These are phyloP conservation scores for Acrocalymma vagum DNA, from an alignment of 2,329 filamentous ascomycete species.

Conservation along the genomic window DNA sequence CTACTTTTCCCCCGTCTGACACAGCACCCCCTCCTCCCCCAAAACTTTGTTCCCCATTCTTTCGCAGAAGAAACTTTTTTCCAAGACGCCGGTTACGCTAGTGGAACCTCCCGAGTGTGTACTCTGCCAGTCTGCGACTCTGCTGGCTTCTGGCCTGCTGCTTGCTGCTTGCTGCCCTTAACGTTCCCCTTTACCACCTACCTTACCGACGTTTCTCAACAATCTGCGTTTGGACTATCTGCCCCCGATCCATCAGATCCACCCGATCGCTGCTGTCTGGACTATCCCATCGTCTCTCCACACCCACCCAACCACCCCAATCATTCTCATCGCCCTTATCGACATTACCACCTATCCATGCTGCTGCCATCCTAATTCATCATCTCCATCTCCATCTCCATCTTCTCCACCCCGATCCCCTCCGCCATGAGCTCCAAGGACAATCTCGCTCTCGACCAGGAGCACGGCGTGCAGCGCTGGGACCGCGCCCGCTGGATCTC, in stretches of 20 bases:
- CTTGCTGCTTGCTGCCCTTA: too few species aligned
- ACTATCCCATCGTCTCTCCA: slow-evolving; percentile 30
- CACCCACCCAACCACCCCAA: slow-evolving; percentile 15
- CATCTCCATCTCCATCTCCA: background rate
- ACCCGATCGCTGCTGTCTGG: too few species aligned
- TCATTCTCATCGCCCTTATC: slow-evolving; percentile 17
- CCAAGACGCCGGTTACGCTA: slow-evolving; percentile 20
- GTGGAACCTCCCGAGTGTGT: too few species aligned
- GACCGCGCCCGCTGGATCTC: slow-evolving; percentile 44
- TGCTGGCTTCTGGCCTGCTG: slow-evolving; percentile 2
- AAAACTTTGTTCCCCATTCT: slow-evolving; percentile 34
- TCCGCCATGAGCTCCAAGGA: slow-evolving; percentile 41
- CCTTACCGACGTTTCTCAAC: background rate
- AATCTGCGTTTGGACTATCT: too few species aligned
- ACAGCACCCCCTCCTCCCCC: too few species aligned
- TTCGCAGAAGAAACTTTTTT: slow-evolving; percentile 34
- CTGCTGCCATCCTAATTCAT: background rate
- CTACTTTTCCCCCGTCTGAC: too few species aligned
- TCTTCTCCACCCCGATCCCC: slow-evolving; percentile 4
- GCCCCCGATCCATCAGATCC: too few species aligned
- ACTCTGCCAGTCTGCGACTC: slow-evolving; percentile 1
- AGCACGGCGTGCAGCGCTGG: slow-evolving; percentile 43
- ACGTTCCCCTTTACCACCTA: background rate
- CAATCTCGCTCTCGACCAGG: slow-evolving; percentile 37
- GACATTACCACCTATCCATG: slow-evolving; percentile 24